phyloP scores from a whole-genome alignment of 2,329 filamentous ascomycete genomes.

The Bipolaris sorokiniana region DNA sequence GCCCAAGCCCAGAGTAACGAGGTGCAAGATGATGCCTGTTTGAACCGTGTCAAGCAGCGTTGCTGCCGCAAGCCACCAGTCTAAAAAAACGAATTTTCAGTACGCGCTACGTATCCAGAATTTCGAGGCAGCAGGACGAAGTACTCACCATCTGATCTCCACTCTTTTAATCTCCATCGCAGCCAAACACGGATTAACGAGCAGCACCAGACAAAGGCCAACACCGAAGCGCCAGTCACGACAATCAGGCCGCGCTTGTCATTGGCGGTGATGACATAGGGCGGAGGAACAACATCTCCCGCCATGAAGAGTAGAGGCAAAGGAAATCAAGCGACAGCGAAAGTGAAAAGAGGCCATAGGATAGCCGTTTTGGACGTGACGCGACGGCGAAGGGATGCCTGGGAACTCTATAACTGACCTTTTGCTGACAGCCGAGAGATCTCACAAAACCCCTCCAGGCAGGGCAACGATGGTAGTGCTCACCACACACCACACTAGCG shows the following conservation, averaged over 20 bases:
- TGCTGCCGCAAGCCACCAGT: slow-evolving; percentile 23
- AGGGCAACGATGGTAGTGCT: background rate
- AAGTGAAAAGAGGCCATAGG: slow-evolving; percentile 3
- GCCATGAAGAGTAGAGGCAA: slow-evolving; percentile 24
- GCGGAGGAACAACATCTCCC: slow-evolving; percentile 31
- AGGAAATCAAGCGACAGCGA: slow-evolving; percentile 5
- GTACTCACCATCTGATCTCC: slow-evolving; percentile 42
- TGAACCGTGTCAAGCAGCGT: slow-evolving; percentile 34
- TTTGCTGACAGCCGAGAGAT: background rate
- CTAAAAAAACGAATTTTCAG: slow-evolving; percentile 6
- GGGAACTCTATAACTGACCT: background rate
- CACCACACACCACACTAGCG: background rate
- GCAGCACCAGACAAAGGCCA: slow-evolving; percentile 41
- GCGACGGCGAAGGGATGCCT: background rate
- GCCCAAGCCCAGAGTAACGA: slow-evolving; percentile 36
- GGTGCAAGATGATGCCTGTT: slow-evolving; percentile 33
- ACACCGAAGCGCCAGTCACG: slow-evolving; percentile 34
- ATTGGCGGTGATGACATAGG: slow-evolving; percentile 36
- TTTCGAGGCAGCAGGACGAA: slow-evolving; percentile 4
- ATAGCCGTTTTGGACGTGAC: background rate
- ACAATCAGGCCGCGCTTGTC: slow-evolving; percentile 46
- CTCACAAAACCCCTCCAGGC: slow-evolving; percentile 1
- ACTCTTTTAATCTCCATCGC: slow-evolving; percentile 35
- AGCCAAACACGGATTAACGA: slow-evolving; percentile 41
- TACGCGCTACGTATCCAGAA: slow-evolving; percentile 15